Evolutionary conservation across 768 basidiomycete species (phyloP), one percentile per base, ranked within the genome.

Genomic region (Trametes cubensis): DNA sequence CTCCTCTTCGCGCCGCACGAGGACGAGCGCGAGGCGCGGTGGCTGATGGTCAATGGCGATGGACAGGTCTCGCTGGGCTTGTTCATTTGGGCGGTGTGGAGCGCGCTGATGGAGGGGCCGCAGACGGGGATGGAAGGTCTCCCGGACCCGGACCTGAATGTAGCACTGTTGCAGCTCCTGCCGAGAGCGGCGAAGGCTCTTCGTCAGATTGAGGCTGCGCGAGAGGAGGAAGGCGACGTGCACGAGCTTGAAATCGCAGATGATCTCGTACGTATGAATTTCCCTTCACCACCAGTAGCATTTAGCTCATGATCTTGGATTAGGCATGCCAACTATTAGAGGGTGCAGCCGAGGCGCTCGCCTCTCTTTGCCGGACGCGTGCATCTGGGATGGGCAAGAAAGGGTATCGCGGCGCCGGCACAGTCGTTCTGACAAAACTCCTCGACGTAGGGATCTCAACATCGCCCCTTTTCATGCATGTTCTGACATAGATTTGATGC

Each of bases 11-110:
- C 45, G 21, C 54, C 64, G 10, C 15, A 46, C 20, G 53, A 30
- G 13, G 45, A 39, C 15, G 48, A 30, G 21, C 38, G 18, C 10
- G 20, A 26, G 34, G 21, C 14, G 26, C 5, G 48, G 7, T 15
- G n/a, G 15, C 20, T 69, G 44, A 49, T 58, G 40, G 48, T 72
- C 48, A 71, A 71, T 48, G 62, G 70, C 46, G 71, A 72, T 44
- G 71, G 65, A 3, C 63, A 64, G 49, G 44, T 65, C 13, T 67
- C 67, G 26, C 53, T 67, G 30, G 62, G 41, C 11, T 61, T 71
- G 14, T 69, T 70, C 60, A 18, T 68, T n/a, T 70, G 62, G 60
- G 66, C 62, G 18, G 66, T 63, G 13, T 26, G 64, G 58, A 42
- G 41, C 50, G 54, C 64, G 20, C 14, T 65, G 7, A 25, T 39